Evolutionary conservation across 768 basidiomycete species (phyloP), one percentile per base, ranked within the genome.

Genomic region (Boletus reticulatus): DNA sequence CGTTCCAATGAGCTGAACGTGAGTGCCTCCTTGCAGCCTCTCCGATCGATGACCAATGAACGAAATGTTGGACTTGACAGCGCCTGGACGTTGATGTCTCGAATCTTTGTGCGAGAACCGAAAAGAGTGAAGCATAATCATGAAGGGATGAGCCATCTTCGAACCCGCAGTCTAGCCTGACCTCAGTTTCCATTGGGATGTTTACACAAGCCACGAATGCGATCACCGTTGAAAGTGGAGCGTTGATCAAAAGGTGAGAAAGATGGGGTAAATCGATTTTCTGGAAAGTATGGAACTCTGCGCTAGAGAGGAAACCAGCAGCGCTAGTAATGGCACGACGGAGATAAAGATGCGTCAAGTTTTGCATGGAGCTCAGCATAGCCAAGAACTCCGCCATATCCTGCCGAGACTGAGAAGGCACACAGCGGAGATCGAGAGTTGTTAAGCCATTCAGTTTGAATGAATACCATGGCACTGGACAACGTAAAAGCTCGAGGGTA

Each of bases 341-440:
- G n/a, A 79, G 62, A 44, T 69, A 64, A 4, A 78, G 68, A 16
- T 61, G 55, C 46, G 66, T 67, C 1, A 78, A 61, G 37, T 54
- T 19, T 4, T 32, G 32, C 32, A 32, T 32, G 32, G 9, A 32
- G 9, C 32, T 32, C 12, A 32, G 12, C 9, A 4, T 71, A 16
- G 64, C 50, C 9, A 74, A 45, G 16, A 80, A 57, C 38, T 73
- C 67, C 7, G 49, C 50, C 19, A 66, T 63, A 9, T 67, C 57
- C 3, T 72, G 72, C 17, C 67, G 66, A 17, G 62, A 52, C 10
- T 49, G 34, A 4, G 8, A 19, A 31, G 68, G 50, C 4, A 72
- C 48, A 44, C 65, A 37, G 19, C 64, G 56, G 1, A 80, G 61
- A 38, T 63, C 66, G 27, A 80, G 67, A 50, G 65, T 64, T 4